Evolutionary conservation across 148 eudicot genomes (phyloP).

Genomic region (Talinum fruticosum): DNA sequence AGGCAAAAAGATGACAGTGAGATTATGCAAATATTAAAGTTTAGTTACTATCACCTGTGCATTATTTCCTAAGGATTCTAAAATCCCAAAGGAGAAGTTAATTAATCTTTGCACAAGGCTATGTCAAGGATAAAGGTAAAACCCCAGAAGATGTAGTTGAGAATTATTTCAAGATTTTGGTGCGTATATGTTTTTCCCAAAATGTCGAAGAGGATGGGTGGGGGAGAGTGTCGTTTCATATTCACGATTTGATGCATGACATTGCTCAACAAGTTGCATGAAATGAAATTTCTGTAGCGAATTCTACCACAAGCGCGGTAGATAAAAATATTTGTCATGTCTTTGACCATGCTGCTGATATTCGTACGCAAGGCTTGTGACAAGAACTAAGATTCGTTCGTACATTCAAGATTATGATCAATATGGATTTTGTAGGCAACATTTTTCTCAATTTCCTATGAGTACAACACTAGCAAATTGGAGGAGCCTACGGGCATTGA

Average conservation of each 20-base stretch:
- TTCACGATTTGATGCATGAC: conserved; percentile 21
- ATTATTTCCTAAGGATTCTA: conserved; percentile 16
- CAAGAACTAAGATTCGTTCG: not conserved
- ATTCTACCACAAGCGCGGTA: not conserved
- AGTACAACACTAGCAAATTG: not conserved
- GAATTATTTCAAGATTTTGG: conserved; percentile 11
- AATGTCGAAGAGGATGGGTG: not conserved
- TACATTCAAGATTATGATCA: not conserved
- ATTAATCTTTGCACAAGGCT: conserved; percentile 22
- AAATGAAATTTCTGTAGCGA: not conserved
- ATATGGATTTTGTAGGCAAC: not conserved
- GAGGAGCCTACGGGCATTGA: conserved; percentile 19
- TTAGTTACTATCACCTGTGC: conserved; percentile 26
- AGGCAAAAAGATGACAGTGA: not conserved
- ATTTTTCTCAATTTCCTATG: not conserved
- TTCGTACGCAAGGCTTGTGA: not conserved
- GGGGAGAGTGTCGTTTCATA: not conserved
- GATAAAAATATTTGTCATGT: conserved; percentile 3
- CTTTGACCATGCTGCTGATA: not conserved
- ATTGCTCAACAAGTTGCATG: conserved; percentile 9
- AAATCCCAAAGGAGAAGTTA: not conserved
- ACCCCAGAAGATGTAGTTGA: conserved; percentile 18
- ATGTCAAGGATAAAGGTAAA: not conserved
- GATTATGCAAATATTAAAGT: conserved; percentile 20
- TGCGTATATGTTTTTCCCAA: conserved; percentile 27